phyloP scores from a whole-genome alignment of 2,329 filamentous ascomycete genomes.

The Aspergillus sp. region DNA sequence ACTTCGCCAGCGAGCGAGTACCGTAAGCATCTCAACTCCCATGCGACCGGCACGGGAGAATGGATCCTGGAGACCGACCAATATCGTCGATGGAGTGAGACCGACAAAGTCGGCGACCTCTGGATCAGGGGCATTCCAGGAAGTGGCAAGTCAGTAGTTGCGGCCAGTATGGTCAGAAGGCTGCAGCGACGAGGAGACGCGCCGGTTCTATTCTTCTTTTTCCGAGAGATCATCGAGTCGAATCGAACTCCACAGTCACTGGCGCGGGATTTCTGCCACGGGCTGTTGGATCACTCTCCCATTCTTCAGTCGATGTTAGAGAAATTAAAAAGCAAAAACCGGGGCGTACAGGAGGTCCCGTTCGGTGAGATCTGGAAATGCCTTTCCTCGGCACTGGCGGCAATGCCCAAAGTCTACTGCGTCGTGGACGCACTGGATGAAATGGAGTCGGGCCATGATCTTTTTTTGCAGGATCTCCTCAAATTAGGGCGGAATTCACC shows the following conservation, averaged over 20 bases:
- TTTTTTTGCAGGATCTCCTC: constrained; percentile 37
- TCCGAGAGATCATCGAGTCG: constrained; percentile 18
- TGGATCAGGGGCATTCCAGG: constrained; percentile 26
- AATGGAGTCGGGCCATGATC: constrained; percentile 42
- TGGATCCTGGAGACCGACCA: constrained; percentile 15
- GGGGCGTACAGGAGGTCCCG: background rate
- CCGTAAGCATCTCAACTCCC: constrained; percentile 8
- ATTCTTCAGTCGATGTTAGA: constrained; percentile 4
- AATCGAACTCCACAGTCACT: constrained; percentile 17
- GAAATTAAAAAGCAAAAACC: background rate
- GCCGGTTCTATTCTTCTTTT: constrained; percentile 21
- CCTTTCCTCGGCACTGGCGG: background rate
- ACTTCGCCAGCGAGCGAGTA: constrained; percentile 4
- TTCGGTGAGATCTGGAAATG: constrained; percentile 7
- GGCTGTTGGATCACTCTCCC: constrained; percentile 11
- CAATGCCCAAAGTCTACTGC: constrained; percentile 32
- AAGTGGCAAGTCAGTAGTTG: constrained; percentile 24
- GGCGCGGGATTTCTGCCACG: constrained; percentile 12
- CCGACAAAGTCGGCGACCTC: constrained; percentile 8
- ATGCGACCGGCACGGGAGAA: constrained; percentile 14
- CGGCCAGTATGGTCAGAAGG: constrained; percentile 14
- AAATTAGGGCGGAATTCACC: constrained; percentile 24
- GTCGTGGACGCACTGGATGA: constrained; percentile 50
- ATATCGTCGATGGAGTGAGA: constrained; percentile 14
- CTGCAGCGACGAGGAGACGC: constrained; percentile 4